These are phyloP conservation scores for Fusarium agapanthi DNA, from an alignment of 2,329 filamentous ascomycete genomes.

Conservation along the genomic window DNA sequence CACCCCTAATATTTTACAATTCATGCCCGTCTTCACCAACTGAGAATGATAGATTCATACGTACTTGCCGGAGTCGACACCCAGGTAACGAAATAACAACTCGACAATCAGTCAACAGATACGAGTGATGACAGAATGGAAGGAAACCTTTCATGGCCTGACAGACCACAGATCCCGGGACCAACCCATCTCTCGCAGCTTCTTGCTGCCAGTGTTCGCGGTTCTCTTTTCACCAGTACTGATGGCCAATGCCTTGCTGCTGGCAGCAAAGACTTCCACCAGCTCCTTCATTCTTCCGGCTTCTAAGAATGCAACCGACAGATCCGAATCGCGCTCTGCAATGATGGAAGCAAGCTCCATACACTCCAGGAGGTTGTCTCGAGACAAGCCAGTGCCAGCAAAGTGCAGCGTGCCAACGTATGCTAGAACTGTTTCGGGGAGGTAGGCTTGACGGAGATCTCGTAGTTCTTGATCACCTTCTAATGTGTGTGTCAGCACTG, in stretches of 20 bases:
- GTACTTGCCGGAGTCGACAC: constrained; percentile 18
- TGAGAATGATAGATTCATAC: constrained; percentile 5
- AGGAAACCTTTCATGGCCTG: constrained; percentile 40
- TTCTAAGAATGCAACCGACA: constrained; percentile 71
- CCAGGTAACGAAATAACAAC: constrained; percentile 2
- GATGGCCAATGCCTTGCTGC: constrained; percentile 75
- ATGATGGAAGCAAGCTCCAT: constrained; percentile 86
- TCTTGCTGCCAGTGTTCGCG: constrained; percentile 62
- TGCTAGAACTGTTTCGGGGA: constrained; percentile 86
- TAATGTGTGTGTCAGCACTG: constrained; percentile 37
- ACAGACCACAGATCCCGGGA: constrained; percentile 70
- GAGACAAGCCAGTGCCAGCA: constrained; percentile 76
- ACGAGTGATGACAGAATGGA: background rate
- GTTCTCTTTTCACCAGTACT: constrained; percentile 64
- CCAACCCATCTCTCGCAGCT: constrained; percentile 69
- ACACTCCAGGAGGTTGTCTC: constrained; percentile 80
- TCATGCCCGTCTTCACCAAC: constrained; percentile 11
- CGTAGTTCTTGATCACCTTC: constrained; percentile 69
- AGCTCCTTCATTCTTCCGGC: constrained; percentile 78
- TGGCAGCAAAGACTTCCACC: constrained; percentile 77
- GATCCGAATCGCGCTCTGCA: constrained; percentile 73
- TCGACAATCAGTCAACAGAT: background rate
- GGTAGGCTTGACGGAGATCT: constrained; percentile 76
- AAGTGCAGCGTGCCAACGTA: constrained; percentile 85
- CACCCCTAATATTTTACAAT: constrained; percentile 27